phyloP scores from a whole-genome alignment of 768 basidiomycete species.

The Tulasnella sp. region DNA sequence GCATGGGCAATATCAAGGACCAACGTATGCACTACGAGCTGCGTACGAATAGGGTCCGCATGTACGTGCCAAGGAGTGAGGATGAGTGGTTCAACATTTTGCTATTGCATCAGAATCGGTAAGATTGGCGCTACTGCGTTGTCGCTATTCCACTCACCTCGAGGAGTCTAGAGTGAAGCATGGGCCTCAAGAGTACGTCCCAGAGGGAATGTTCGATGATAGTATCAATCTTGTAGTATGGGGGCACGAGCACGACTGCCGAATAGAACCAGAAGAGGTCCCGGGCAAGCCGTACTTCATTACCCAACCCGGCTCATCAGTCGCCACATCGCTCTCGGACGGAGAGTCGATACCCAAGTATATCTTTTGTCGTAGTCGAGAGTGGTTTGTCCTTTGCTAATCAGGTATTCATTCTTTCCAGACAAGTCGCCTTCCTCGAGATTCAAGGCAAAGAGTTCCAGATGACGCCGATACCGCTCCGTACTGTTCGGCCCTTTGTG shows the following conservation, averaged over 20 bases:
- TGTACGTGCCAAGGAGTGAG: constrained; percentile 93
- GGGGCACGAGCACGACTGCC: constrained; percentile 99
- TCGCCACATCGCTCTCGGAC: constrained; percentile 91
- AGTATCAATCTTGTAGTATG: constrained; percentile 89
- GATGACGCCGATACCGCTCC: constrained; percentile 77
- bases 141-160: neutral
- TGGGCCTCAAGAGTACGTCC: constrained; percentile 90
- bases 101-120: constrained; percentile 95
- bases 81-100: constrained; percentile 94
- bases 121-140: constrained; percentile 19
- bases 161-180: constrained; percentile 69
- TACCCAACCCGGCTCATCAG: constrained; percentile 89
- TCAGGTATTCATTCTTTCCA: constrained; percentile 38
- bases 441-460: constrained; percentile 87
- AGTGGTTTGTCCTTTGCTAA: neutral
- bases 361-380: constrained; percentile 30
- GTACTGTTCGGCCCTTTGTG: constrained; percentile 92
- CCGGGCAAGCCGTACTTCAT: constrained; percentile 89
- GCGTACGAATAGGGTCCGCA: constrained; percentile 85
- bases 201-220: constrained; percentile 97
- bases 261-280: constrained; percentile 85
- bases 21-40: constrained; percentile 95
- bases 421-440: constrained; percentile 85
- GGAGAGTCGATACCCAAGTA: constrained; percentile 93
- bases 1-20: constrained; percentile 95